Evolutionary conservation across 345 rosid genomes (phyloP), one percentile per base, ranked within the genome.

Genomic region (Lumnitzera littorea): DNA sequence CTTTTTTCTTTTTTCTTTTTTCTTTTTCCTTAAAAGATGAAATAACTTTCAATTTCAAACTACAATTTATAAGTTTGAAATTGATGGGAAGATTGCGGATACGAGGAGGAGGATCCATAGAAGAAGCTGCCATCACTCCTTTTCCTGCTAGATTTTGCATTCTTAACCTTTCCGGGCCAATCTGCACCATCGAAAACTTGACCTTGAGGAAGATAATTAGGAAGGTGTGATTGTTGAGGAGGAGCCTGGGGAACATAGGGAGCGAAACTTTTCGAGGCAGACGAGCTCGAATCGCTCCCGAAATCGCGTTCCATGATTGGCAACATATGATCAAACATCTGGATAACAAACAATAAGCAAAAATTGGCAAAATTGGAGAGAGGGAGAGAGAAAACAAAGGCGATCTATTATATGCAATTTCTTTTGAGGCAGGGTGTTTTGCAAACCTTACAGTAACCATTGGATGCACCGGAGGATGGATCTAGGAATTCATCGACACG

Each of bases 401-500:
- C 43, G 0, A 36, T 36, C 5, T 36, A 20, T 20, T 20, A 20
- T 20, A 20, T 20, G 20, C 10, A 1, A 9, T 36, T 36, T 36
- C 7, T 29, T 36, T 36, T 36, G 13, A 58, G n/a, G 15, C 46
- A 51, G 24, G 55, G 58, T 53, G 53, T 13, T 20, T 60, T 58
- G 64, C 76, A 75, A 70, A 73, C 82, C 72, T 75, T 72, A 64
- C 65, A 67, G 48, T 63, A 72, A 54, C 76, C 75, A 60, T 69
- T 61, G 13, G 66, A 57, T 7, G 64, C 11, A 43, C 70, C 56
- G 24, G 24, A 50, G 11, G 76, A 70, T 56, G 91, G 87, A 51
- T 84, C 89, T n/a, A 86, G 91, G 75, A 91, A 75, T 69, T 91
- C 98, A 27, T 86, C 98, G 5, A 88, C 82, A 48, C 72, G 70